phyloP scores from a whole-genome alignment of 1,284 basidiomycete species.

The Malassezia japonica region DNA sequence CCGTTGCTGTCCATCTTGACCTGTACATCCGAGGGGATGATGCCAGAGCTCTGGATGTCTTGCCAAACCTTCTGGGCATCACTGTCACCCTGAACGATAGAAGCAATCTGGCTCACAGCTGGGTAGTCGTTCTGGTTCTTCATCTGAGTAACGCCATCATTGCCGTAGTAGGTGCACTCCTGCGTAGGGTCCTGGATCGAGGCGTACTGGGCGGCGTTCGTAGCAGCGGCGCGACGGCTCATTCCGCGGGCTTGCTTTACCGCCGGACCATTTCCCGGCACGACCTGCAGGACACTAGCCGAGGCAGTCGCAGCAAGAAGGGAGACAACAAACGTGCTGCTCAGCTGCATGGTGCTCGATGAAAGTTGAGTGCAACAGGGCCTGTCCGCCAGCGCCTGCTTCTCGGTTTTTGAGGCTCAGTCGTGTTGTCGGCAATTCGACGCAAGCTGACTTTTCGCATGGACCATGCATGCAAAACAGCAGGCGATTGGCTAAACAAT shows the following conservation, averaged over 20 bases:
- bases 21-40: slow-evolving; percentile 43
- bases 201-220: slow-evolving; percentile 24
- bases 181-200: slow-evolving; percentile 19
- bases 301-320: neutral
- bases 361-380: too few species aligned
- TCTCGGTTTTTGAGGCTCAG: too few species aligned
- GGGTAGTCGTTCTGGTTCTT: slow-evolving; percentile 21
- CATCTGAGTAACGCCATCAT: slow-evolving; percentile 3
- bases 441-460: too few species aligned
- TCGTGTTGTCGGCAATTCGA: too few species aligned
- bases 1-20: neutral
- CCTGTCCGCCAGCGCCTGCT: too few species aligned
- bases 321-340: too few species aligned
- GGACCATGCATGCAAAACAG: too few species aligned
- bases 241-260: neutral
- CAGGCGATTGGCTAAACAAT: too few species aligned
- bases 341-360: too few species aligned
- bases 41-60: slow-evolving; percentile 36
- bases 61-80: slow-evolving; percentile 41
- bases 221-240: slow-evolving; percentile 1
- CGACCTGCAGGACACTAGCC: neutral
- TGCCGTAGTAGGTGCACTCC: slow-evolving; percentile 23
- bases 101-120: slow-evolving; percentile 47
- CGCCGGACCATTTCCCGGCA: neutral
- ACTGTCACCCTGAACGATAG: slow-evolving; percentile 48